Evolutionary conservation across 164 flowering plant species (phyloP).

Genomic region (Vitis rotundifolia): DNA sequence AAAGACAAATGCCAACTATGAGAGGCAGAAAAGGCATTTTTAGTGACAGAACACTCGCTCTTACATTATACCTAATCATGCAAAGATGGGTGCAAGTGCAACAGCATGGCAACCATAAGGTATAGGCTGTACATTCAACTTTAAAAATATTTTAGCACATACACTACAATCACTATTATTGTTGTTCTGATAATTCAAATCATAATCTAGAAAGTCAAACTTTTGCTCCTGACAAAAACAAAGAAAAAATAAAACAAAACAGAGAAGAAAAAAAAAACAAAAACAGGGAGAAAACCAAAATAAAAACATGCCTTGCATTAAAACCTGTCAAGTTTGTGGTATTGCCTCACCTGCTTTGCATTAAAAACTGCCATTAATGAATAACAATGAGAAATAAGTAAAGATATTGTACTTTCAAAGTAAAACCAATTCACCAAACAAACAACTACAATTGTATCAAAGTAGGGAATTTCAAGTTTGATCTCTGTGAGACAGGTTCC

Average conservation of each 20-base stretch:
- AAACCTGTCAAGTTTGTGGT: no score
- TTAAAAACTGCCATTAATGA: no score
- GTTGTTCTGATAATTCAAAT: neutral
- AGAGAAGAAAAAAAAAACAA: no score
- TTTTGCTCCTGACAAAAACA: neutral
- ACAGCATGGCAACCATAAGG: slow-evolving; percentile 28
- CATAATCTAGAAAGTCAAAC: neutral
- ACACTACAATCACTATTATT: neutral
- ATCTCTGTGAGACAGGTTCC: no score
- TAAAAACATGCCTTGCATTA: no score
- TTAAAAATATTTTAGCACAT: neutral
- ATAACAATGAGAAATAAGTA: no score
- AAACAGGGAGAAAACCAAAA: no score
- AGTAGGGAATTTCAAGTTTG: no score
- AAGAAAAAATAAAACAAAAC: neutral
- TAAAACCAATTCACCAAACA: no score
- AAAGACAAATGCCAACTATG: slow-evolving; percentile 32
- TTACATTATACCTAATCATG: neutral
- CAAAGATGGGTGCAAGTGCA: slow-evolving; percentile 9
- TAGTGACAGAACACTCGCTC: slow-evolving; percentile 4
- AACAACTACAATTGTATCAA: no score
- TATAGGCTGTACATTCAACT: slow-evolving; percentile 14
- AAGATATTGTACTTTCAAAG: no score
- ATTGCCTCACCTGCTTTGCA: no score
- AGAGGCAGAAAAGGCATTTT: slow-evolving; percentile 1